Evolutionary conservation across 2,329 filamentous ascomycete genomes (phyloP), one percentile per base, ranked within the genome.

Genomic region (Aspergillus proliferans): DNA sequence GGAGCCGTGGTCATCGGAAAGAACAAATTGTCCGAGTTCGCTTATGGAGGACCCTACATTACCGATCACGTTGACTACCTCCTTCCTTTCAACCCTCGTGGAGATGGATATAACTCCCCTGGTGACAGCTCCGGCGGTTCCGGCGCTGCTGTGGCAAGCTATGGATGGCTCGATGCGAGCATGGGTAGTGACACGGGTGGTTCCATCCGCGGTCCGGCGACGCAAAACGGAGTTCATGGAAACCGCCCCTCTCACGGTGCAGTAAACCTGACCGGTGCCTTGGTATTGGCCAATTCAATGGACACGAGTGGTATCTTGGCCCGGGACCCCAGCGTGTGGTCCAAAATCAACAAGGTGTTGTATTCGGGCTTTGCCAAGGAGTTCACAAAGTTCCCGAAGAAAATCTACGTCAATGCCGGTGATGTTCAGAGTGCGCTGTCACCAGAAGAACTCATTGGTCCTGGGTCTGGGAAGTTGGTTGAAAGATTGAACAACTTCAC

Each of bases 191-290:
- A 40, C 72, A 71, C 58, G 0, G 58, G 58, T 21, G 58, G 58
- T 10, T 61, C 58, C 22, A 74, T 80, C 36, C 71, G 78, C 15
- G 68, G 67, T 5, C 77, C 78, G 0, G 64, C 72, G 0, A 66
- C 73, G 45, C 71, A 73, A 0, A 73, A 79, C 55, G 77, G 76
- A 3, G 56, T 76, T 3, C 80, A 73, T 47, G 75, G 76, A 2
- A 78, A 78, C 46, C 63, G 75, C 0, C 75, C 75, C 0, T 70
- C 68, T 42, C 69, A 72, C 5, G 69, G 62, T 0, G 58, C 73
- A 3, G 69, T 76, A 3, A 55, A 54, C 0, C 60, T 77, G 0
- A 70, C 73, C n/a, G 55, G 67, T 2, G 72, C 71, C 3, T 65
- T 76, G 52, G 71, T 74, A 0, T 55, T 77, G 1, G 65, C 65